Conservation (phyloP, 2,329 filamentous ascomycete species). For the Coniella vitis region DNA sequence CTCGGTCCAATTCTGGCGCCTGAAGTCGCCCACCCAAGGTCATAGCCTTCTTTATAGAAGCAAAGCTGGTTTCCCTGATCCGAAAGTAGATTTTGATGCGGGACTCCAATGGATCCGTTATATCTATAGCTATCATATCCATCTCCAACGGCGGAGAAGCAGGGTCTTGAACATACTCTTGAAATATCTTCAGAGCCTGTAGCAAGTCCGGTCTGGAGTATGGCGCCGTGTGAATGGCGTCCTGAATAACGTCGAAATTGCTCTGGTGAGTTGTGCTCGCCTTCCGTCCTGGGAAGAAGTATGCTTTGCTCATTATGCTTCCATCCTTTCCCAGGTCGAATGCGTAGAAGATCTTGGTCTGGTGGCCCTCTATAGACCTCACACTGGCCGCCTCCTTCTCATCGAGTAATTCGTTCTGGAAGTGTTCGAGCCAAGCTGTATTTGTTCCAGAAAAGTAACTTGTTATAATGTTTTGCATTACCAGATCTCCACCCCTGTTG, state of each 20-base stretch:
- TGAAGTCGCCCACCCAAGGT: neutral
- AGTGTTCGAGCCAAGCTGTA: neutral
- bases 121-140: slow-evolving; percentile 29
- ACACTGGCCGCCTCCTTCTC: no score
- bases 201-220: neutral
- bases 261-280: slow-evolving; percentile 8
- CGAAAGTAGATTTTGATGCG: slow-evolving; percentile 33
- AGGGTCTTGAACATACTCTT: neutral
- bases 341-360: slow-evolving; percentile 20
- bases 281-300: slow-evolving; percentile 22
- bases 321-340: slow-evolving; percentile 22
- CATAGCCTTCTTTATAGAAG: slow-evolving; percentile 5
- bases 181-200: neutral
- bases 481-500: slow-evolving; percentile 14
- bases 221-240: neutral
- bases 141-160: slow-evolving; percentile 9
- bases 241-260: neutral
- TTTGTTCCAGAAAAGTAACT: neutral
- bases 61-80: slow-evolving; percentile 24
- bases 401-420: neutral
- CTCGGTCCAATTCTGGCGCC: neutral
- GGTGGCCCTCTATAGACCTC: slow-evolving; percentile 1
- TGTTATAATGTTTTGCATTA: neutral
- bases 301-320: slow-evolving; percentile 18
- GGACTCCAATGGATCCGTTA: slow-evolving; percentile 21